Evolutionary conservation across 495 filamentous ascomycete species (phyloP).

Genomic region (Aspergillus mulundensis): DNA sequence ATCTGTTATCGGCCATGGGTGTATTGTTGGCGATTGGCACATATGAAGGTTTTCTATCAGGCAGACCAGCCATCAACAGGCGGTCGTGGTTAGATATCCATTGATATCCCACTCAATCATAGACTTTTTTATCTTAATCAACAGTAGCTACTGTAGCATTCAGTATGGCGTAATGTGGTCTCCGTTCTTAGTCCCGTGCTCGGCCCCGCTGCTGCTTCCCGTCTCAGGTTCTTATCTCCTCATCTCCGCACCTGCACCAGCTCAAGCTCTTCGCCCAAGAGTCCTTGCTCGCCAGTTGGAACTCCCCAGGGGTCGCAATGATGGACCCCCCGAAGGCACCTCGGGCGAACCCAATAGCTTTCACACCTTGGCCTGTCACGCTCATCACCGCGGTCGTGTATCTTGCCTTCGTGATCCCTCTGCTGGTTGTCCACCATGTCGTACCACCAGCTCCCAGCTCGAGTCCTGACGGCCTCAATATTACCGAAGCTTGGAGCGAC

Average conservation of each 20-base stretch:
- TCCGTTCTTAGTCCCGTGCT: not conserved
- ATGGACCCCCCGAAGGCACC: slow-evolving; percentile 30
- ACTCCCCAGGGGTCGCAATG: slow-evolving; percentile 12
- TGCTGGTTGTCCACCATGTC: slow-evolving; percentile 70
- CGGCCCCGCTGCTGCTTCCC: not conserved
- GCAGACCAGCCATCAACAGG: slow-evolving; percentile 2
- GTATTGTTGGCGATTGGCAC: slow-evolving; percentile 12
- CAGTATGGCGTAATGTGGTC: not conserved
- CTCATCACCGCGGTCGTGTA: slow-evolving; percentile 68
- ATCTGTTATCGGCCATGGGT: slow-evolving; percentile 18
- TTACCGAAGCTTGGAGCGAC: slow-evolving; percentile 84
- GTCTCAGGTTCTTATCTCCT: not conserved
- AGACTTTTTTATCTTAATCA: not conserved
- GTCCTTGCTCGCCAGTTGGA: slow-evolving; percentile 2
- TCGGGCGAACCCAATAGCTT: slow-evolving; percentile 54
- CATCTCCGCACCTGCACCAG: slow-evolving; percentile 11
- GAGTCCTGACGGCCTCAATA: slow-evolving; percentile 59
- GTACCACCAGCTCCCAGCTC: slow-evolving; percentile 66
- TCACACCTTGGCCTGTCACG: slow-evolving; percentile 65
- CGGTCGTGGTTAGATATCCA: slow-evolving; percentile 6
- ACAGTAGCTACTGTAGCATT: not conserved
- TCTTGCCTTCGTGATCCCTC: slow-evolving; percentile 61
- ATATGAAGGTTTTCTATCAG: slow-evolving; percentile 13
- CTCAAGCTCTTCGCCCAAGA: slow-evolving; percentile 4
- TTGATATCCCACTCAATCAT: not conserved